A percentile compares a stretch with the other conserved stretches of the same genome.
phyloP scores from a whole-genome alignment of 257 asterid genomes.

The Fraxinus quadrangulata region DNA sequence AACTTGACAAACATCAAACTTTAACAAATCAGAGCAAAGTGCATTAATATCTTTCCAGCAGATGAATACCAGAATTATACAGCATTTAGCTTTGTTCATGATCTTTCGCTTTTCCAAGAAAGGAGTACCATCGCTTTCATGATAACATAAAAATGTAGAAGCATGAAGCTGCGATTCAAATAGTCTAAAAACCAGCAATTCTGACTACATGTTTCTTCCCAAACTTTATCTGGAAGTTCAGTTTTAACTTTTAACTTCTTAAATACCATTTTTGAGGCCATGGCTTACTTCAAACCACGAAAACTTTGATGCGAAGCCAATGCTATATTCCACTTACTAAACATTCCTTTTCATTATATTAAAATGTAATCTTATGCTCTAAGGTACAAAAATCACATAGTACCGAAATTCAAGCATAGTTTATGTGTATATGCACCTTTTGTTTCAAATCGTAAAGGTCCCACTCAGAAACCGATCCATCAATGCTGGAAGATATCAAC shows the following conservation, averaged over 20 bases:
- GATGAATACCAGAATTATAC: background rate
- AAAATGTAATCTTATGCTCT: background rate
- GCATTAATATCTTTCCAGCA: background rate
- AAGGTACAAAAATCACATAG: background rate
- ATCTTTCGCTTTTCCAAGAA: background rate
- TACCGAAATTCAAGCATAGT: background rate
- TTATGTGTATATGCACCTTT: slow-evolving; percentile 46
- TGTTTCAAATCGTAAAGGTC: slow-evolving; percentile 74
- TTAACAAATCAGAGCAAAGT: background rate
- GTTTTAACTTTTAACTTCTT: background rate
- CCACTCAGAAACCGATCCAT: slow-evolving; percentile 92
- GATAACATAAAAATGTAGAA: background rate
- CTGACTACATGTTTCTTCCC: background rate
- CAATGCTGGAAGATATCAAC: slow-evolving; percentile 78
- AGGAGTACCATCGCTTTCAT: background rate
- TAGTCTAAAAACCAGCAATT: background rate
- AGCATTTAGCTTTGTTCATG: background rate
- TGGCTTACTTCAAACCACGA: background rate
- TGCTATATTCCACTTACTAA: background rate
- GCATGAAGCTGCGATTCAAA: background rate
- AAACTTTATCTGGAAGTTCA: background rate
- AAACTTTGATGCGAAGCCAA: background rate
- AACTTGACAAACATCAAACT: background rate
- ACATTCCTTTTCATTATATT: background rate
- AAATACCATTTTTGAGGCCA: background rate